Evolutionary conservation across 805 yeast genomes (phyloP), one percentile per base, ranked within the genome.

Genomic region (Brettanomyces custersianus): DNA sequence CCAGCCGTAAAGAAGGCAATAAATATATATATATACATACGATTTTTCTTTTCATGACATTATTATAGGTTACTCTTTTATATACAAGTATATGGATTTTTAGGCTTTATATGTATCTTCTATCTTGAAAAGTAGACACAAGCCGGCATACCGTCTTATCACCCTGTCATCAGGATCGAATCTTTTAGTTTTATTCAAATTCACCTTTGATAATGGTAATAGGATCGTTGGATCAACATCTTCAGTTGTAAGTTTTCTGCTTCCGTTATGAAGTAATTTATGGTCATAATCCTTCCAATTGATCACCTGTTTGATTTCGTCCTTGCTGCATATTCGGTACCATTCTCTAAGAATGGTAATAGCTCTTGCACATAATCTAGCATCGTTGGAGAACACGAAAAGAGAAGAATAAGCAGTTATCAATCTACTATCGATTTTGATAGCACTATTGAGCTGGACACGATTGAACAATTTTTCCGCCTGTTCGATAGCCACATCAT

Each of bases 351-450:
- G 28, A 4, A 57, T 47, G 4, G 39, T 34, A 3, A 55, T 26
- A 3, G 51, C 54, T 26, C 60, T 38, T 1, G 50, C 50, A 19
- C 45, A 48, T 20, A 57, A 36, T n/a, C 41, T 36, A 1, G 39
- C 15, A 31, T 55, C 60, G 24, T 51, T 46, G 2, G 54, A 43
- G 31, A 50, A 49, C 9, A 44, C 43, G 26, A 51, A 55, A 2
- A 54, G 31, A 8, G 51, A 42, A 1, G 47, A 42, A 23, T 57
- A 57, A 0, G 58, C 44, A 11, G 46, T 37, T 1, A 54, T 34
- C 23, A 53, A 29, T 11, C 35, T 40, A 4, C 45, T 27, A 36
- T 52, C 57, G 3, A 48, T 30, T 9, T 32, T 37, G 6, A 50
- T 37, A 10, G 36, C 31, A 9, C 39, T 38, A 16, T 39, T 37